Base-by-base conservation (phyloP, 257 asterid genomes). In the Jacaranda mimosifolia region DNA sequence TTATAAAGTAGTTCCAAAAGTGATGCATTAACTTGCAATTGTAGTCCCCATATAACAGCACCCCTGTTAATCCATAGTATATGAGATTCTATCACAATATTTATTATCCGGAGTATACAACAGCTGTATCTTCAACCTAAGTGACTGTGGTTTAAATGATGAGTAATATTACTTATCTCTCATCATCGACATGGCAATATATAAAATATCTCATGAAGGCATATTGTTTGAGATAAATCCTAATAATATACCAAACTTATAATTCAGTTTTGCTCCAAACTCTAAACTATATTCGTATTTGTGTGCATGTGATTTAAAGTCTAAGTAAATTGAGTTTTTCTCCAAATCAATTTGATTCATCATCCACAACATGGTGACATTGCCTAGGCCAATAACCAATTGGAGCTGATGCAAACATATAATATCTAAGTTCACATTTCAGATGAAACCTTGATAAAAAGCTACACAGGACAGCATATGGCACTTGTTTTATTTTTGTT, bases 31-130 rank as follows among this genome's bases (percentile, higher is more conserved):
- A 5, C 26, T 26, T 60, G 66, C 69, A 46, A 7, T 76, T 39
- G 66, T 9, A 68, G 63, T 56, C 9, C 53, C 53, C 9, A 52
- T 40, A 35, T 12, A 65, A 63, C 72, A 73, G 55, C 49, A 72
- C 62, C 72, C 52, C 77, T 69, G 63, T 9, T 12, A 53, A 63
- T 75, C 32, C 49, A 56, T 65, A 55, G 64, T 69, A 80, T 48
- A 78, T 8, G 38, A 40, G n/a, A 60, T 57, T 66, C 32, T 9
- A 64, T 56, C 8, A 42, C 53, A 56, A 45, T 7, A 77, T 35
- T 70, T 59, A 57, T 59, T 12, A 32, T 67, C 71, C 43, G 45
- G 43, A 76, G 63, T 26, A 56, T 9, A 51, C n/a, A 26, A 48
- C 52, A 19, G 40, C 9, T 39, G 21, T 3, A 14, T 57, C 26